phyloP scores from a whole-genome alignment of 1,284 basidiomycete species.

The Cutaneotrichosporon sp. region DNA sequence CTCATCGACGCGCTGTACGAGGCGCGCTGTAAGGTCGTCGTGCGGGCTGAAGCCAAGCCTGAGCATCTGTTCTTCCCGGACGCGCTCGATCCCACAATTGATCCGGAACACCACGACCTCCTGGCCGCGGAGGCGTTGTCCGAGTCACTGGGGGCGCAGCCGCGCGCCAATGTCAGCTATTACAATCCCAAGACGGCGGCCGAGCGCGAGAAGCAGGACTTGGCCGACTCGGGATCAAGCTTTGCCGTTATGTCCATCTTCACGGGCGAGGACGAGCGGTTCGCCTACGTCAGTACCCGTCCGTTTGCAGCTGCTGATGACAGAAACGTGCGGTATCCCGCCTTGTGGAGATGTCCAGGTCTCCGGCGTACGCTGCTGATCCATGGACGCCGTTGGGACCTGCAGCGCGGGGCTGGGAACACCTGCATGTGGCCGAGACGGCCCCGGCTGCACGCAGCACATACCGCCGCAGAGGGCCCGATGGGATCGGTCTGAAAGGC shows the following conservation, averaged over 20 bases:
- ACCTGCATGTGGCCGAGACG: neutral
- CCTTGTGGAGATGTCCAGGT: constrained; percentile 61
- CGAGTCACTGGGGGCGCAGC: constrained; percentile 56
- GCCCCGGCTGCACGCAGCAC: neutral
- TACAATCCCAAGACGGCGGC: constrained; percentile 50
- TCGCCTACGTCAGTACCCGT: constrained; percentile 56
- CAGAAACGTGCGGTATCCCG: constrained; percentile 60
- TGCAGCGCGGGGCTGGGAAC: constrained; percentile 49
- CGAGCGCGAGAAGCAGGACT: constrained; percentile 35
- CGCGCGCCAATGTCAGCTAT: constrained; percentile 59
- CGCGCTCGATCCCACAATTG: constrained; percentile 31
- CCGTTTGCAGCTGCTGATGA: neutral
- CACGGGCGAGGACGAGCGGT: constrained; percentile 64
- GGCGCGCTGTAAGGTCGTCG: constrained; percentile 44
- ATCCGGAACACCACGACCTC: constrained; percentile 41
- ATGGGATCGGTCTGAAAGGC: neutral
- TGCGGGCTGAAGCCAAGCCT: constrained; percentile 53
- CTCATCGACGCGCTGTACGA: constrained; percentile 63
- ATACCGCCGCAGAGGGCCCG: neutral
- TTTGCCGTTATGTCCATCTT: constrained; percentile 57
- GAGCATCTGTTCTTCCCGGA: constrained; percentile 62
- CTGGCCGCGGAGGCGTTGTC: constrained; percentile 59
- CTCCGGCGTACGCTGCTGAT: constrained; percentile 51
- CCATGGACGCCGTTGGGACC: constrained; percentile 42
- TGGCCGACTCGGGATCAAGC: constrained; percentile 46